Base-by-base conservation (phyloP, 1,139 yeast species). In the Hyphopichia wangnamkhiaoensis region DNA sequence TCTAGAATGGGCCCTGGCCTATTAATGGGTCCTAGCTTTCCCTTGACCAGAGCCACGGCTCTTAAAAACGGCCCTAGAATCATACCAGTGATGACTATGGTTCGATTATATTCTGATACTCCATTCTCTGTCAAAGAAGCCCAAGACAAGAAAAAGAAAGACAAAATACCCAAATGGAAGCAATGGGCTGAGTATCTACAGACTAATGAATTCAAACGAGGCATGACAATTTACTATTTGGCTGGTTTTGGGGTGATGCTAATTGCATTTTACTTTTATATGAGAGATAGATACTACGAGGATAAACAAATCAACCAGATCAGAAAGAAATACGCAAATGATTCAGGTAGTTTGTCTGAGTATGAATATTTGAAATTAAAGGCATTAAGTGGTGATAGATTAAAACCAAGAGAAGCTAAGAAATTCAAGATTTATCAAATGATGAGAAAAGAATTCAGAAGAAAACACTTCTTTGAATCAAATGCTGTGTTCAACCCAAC, bases 351-450 rank as follows among this genome's bases (percentile, higher is more conserved):
- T 16, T 62, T 79, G 32, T 71, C 75, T 37, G 91, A 85, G 51
- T 85, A 82, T 54, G 88, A 85, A 49, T 67, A 65, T 38, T 61
- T 84, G 44, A 75, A 83, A 53, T 61, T 83, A 45, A 81, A 84
- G 54, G 81, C 76, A 33, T 55, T 76, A 37, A 63, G 70, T 39
- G 67, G 65, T 15, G 81, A 76, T 5, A 72, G 66, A 40, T 58
- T 80, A 42, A 71, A 82, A 52, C 78, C 82, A 2, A 69, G 79
- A 50, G 87, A 81, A 53, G 70, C 68, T 41, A 65, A 74, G 53
- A 79, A 79, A 57, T 69, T 75, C 45, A 68, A 69, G 33, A 67
- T 76, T 35, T 82, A 81, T 53, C 71, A 71, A 41, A 61, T 73
- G 55, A 65, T 80, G 76, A 63, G 79, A 47, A 73, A 76, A 41